phyloP scores from a whole-genome alignment of 192 early-diverging fungal genomes.

The Gryganskiella cystojenkinii region DNA sequence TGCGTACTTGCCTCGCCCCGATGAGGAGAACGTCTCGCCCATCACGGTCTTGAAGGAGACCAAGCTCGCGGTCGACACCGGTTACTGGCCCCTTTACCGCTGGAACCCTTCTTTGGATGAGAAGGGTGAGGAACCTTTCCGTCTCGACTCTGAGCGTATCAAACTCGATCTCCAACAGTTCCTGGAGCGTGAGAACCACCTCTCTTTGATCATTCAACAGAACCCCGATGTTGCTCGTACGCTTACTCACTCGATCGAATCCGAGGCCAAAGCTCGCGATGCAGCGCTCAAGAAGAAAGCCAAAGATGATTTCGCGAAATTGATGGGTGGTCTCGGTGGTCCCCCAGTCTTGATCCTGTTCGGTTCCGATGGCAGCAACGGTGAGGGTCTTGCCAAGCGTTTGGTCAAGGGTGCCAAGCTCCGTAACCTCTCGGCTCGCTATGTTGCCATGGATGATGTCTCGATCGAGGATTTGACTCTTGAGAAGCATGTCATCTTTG shows the following conservation, averaged over 20 bases:
- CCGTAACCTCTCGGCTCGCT: constrained; percentile 82
- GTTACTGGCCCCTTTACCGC: constrained; percentile 95
- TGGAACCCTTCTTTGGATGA: constrained; percentile 83
- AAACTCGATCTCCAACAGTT: constrained; percentile 83
- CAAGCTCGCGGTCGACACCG: constrained; percentile 89
- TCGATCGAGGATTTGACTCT: constrained; percentile 81
- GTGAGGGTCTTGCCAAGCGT: constrained; percentile 84
- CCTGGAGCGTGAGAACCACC: constrained; percentile 84
- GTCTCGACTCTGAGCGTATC: constrained; percentile 82
- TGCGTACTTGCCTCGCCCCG: constrained; percentile 80
- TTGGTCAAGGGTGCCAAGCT: constrained; percentile 84
- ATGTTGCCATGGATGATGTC: constrained; percentile 86
- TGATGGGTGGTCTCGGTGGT: constrained; percentile 79
- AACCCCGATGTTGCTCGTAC: constrained; percentile 68
- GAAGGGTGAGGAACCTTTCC: constrained; percentile 70
- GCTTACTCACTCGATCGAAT: constrained; percentile 73
- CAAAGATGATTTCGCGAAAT: constrained; percentile 72
- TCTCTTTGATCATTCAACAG: constrained; percentile 79
- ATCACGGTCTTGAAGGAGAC: constrained; percentile 87
- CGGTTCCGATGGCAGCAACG: constrained; percentile 93
- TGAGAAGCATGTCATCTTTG: constrained; percentile 83
- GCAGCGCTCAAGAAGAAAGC: constrained; percentile 69
- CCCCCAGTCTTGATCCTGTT: constrained; percentile 88
- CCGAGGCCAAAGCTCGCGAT: constrained; percentile 69
- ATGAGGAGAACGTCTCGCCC: constrained; percentile 63